Evolutionary conservation across 1,139 yeast species (phyloP), one percentile per base, ranked within the genome.

Genomic region (Magnusiomyces fungicola): DNA sequence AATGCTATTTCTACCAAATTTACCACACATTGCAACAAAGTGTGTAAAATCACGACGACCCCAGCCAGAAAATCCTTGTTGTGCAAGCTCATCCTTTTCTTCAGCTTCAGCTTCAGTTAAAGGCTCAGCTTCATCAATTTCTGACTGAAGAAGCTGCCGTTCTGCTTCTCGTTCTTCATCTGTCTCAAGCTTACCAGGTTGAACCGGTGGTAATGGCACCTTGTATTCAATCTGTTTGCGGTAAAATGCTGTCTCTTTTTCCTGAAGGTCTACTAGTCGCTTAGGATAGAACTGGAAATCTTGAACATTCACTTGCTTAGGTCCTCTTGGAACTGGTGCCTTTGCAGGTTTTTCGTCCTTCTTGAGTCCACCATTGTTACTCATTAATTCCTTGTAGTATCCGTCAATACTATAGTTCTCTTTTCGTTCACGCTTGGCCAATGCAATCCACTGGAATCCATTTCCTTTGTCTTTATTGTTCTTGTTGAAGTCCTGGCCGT

Each of bases 231-330:
- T 78, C 51, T 78, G 82, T 61, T 81, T 83, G 58, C 88, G 85
- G 63, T 78, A 87, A 30, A 80, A 81, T 7, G 87, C 70, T 56
- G 84, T 87, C 63, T 92, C 97, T 58, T 85, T 79, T 33, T 82
- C 88, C 50, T 90, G 77, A 32, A 90, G 68, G 6, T 72, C 81
- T 16, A 73, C 72, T 43, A 92, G 69, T 38, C 78, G 80, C 3
- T 75, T 72, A 1, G 96, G 83, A 62, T 80, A 89, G 62, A 92
- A 90, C 61, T 92, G 98, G 64, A 83, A 95, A 61, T 92, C 98
- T 58, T 83, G 94, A 32, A 83, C 73, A 50, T 79, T 77, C 49
- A 84, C 73, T 24, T 76, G 69, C 59, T 86, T 87, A 2, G 97
- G 97, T 1, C 90, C 83, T 3, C 85, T 84, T n/a, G 33, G 40